phyloP scores from a whole-genome alignment of 2,329 filamentous ascomycete genomes.

The Claviceps sp. region DNA sequence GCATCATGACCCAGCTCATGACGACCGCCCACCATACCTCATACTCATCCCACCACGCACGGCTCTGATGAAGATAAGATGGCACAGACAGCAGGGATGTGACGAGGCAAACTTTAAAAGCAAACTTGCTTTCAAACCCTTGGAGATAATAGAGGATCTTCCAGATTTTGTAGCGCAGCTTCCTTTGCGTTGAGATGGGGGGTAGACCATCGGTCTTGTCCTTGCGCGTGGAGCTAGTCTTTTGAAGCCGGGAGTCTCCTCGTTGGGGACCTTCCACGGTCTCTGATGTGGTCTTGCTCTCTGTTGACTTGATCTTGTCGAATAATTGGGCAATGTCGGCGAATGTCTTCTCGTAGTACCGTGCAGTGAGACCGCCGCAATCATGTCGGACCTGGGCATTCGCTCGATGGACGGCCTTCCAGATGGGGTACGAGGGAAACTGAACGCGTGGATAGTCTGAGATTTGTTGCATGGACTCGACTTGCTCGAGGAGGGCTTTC shows the following conservation, averaged over 20 bases:
- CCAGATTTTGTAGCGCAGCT: slow-evolving; percentile 35
- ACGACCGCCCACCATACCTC: slow-evolving; percentile 46
- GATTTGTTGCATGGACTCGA: slow-evolving; percentile 32
- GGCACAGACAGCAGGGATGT: slow-evolving; percentile 39
- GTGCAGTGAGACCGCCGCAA: slow-evolving; percentile 42
- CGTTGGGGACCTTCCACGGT: neutral
- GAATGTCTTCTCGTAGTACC: slow-evolving; percentile 33
- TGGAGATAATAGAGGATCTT: slow-evolving; percentile 36
- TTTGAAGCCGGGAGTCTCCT: neutral
- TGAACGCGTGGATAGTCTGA: slow-evolving; percentile 29
- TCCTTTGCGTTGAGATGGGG: slow-evolving; percentile 20
- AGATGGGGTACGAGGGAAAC: slow-evolving; percentile 39
- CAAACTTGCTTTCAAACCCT: slow-evolving; percentile 44
- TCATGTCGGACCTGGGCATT: slow-evolving; percentile 47
- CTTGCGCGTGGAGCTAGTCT: neutral
- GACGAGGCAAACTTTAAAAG: slow-evolving; percentile 40
- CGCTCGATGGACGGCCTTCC: slow-evolving; percentile 37
- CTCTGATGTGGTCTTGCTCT: slow-evolving; percentile 13
- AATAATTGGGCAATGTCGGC: slow-evolving; percentile 29
- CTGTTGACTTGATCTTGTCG: slow-evolving; percentile 26
- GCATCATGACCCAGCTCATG: slow-evolving; percentile 41
- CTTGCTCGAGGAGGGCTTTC: slow-evolving; percentile 31
- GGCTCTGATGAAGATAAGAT: slow-evolving; percentile 32
- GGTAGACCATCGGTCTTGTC: neutral
- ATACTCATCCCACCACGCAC: slow-evolving; percentile 40